Evolutionary conservation across 331 rosid genomes (phyloP).

Genomic region (Cydonia oblonga): DNA sequence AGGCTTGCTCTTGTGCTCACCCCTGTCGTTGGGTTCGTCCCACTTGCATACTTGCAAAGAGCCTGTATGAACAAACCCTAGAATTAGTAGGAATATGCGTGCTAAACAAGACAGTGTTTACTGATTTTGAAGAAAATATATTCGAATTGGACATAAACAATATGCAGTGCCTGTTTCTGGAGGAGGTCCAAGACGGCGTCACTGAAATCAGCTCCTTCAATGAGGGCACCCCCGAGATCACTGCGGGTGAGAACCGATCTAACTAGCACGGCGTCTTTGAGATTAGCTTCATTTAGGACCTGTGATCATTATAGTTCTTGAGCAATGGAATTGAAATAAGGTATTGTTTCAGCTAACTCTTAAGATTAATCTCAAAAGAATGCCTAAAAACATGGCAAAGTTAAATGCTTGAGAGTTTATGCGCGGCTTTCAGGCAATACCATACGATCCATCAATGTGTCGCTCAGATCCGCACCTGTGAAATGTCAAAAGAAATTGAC

Average conservation of each 20-base stretch:
- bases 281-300: slow-evolving; percentile 92
- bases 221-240: slow-evolving; percentile 78
- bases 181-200: slow-evolving; percentile 86
- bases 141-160: too few species aligned
- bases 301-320: neutral
- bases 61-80: slow-evolving; percentile 34
- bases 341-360: neutral
- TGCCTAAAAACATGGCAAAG: neutral
- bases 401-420: neutral
- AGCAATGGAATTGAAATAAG: neutral
- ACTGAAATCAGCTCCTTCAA: slow-evolving; percentile 91
- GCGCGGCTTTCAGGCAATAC: slow-evolving; percentile 25
- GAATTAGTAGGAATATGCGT: neutral
- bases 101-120: neutral
- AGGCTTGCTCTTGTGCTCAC: slow-evolving; percentile 87
- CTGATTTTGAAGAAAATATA: neutral
- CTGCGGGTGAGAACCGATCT: slow-evolving; percentile 91
- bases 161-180: slow-evolving; percentile 52
- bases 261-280: slow-evolving; percentile 61
- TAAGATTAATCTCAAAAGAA: neutral
- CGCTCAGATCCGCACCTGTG: slow-evolving; percentile 87
- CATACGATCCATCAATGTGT: slow-evolving; percentile 99
- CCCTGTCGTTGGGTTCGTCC: slow-evolving; percentile 84
- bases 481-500: neutral
- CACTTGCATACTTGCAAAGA: slow-evolving; percentile 87